phyloP scores from a whole-genome alignment of 176 grass and related monocot genomes.

The Hordeum vulgare region MorexV3_pseudomolecules_assembly NC_058524.1:165566992-165567491 shows the following conservation, averaged over 20 bases:
- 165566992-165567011: constrained; percentile 60
- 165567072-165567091: constrained; percentile 58
- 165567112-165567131: constrained; percentile 59
- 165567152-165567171: constrained; percentile 35
- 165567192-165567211: constrained; percentile 52
- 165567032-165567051: constrained; percentile 74
- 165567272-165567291: constrained; percentile 50
- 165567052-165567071: constrained; percentile 38
- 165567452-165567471: constrained; percentile 78
- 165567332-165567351: constrained; percentile 69
- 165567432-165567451: constrained; percentile 67
- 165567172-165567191: constrained; percentile 35
- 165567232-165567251: constrained; percentile 67
- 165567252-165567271: constrained; percentile 31
- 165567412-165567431: constrained; percentile 53
- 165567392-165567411: constrained; percentile 54
- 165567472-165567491: constrained; percentile 40
- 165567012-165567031: constrained; percentile 34
- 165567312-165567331: constrained; percentile 75
- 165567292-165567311: constrained; percentile 29
- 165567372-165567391: constrained; percentile 65
- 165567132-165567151: constrained; percentile 61
- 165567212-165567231: constrained; percentile 61
- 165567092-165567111: constrained; percentile 64
- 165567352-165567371: constrained; percentile 45